Conservation (phyloP, 2,329 filamentous ascomycete species). For the Penicillium concentricum region DNA sequence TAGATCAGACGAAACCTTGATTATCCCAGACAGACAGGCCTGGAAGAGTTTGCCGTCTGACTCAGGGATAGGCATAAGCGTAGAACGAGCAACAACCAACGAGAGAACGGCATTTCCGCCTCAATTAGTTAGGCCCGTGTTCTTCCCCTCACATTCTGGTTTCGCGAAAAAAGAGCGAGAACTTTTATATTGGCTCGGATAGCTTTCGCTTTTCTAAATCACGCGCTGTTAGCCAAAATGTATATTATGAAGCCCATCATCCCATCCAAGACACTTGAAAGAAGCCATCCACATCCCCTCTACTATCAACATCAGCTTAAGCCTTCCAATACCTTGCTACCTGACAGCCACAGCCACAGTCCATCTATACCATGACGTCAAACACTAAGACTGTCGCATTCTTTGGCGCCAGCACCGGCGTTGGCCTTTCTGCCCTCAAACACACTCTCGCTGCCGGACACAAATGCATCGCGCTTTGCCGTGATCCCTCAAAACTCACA, state of each 20-base stretch:
- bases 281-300: not conserved
- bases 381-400: slow-evolving; percentile 43
- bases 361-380: slow-evolving; percentile 5
- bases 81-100: not conserved
- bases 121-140: not conserved
- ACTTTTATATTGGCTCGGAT: not conserved
- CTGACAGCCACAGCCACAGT: not conserved
- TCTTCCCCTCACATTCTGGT: not conserved
- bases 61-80: not conserved
- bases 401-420: slow-evolving; percentile 55
- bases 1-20: not conserved
- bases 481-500: slow-evolving; percentile 51
- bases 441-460: slow-evolving; percentile 47
- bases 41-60: not conserved
- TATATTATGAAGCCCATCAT: not conserved
- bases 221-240: not conserved
- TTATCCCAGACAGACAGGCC: not conserved
- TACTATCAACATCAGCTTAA: not conserved
- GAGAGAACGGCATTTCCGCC: not conserved
- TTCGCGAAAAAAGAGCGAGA: slow-evolving; percentile 6
- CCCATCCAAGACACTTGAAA: not conserved
- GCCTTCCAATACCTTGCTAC: not conserved
- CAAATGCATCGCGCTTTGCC: slow-evolving; percentile 49
- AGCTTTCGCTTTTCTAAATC: not conserved
- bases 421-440: slow-evolving; percentile 45